Percentiles rank a stretch among this genome's conserved stretches.
Conservation (phyloP, 2,329 filamentous ascomycete genomes). For the Penicillium sp. region DNA sequence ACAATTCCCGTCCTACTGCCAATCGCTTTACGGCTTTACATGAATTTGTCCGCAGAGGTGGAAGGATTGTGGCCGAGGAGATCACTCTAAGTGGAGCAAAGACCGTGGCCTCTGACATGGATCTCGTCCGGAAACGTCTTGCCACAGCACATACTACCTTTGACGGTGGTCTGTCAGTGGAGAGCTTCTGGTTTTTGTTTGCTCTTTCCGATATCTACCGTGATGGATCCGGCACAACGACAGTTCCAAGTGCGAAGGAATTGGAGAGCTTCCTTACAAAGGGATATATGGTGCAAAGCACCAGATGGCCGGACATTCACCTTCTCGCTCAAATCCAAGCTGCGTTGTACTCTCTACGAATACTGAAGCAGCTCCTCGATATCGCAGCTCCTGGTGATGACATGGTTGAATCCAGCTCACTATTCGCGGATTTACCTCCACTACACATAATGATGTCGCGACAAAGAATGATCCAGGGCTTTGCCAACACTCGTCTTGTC, state of each 20-base stretch:
- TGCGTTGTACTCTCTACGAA: constrained; percentile 60
- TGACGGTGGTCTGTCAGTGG: constrained; percentile 3
- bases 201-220: constrained; percentile 34
- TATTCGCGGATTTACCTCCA: constrained; percentile 30
- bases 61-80: constrained; percentile 32
- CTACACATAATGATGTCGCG: constrained; percentile 31
- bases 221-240: constrained; percentile 9
- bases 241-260: constrained; percentile 15
- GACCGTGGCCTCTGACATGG: constrained; percentile 17
- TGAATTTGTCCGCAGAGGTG: constrained; percentile 40
- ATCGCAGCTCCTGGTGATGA: constrained; percentile 30
- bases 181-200: constrained; percentile 35
- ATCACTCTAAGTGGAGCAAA: constrained; percentile 25
- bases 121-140: constrained; percentile 24
- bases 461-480: constrained; percentile 16
- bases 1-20: constrained; percentile 31
- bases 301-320: constrained; percentile 61
- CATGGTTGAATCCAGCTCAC: constrained; percentile 9
- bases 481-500: constrained; percentile 10
- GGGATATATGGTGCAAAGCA: constrained; percentile 30
- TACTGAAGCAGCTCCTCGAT: constrained; percentile 54
- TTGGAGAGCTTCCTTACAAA: constrained; percentile 31
- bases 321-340: constrained; percentile 61
- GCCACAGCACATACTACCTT: constrained; percentile 18
- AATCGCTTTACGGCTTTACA: constrained; percentile 23